Conservation (phyloP, 192 early-diverging fungal species). For the Coemansia nantahalensis region DNA sequence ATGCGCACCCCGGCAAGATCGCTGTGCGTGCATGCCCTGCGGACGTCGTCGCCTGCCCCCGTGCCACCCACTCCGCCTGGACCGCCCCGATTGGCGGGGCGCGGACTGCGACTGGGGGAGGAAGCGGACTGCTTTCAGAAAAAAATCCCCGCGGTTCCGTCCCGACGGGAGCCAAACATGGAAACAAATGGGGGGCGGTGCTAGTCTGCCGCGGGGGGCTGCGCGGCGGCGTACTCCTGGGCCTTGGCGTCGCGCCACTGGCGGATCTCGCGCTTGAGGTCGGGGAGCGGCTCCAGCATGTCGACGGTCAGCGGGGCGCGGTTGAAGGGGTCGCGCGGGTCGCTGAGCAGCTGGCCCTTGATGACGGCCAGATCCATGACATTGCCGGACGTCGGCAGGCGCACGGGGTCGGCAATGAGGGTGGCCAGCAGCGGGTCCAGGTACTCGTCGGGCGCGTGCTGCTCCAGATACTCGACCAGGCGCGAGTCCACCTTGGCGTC, state of each 20-base stretch:
- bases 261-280: conserved; percentile 42
- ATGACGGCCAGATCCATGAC: conserved; percentile 90
- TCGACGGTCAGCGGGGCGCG: conserved; percentile 82
- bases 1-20: no score
- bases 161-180: no score
- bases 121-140: no score
- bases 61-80: no score
- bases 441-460: conserved; percentile 87
- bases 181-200: neutral
- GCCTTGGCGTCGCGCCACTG: conserved; percentile 41
- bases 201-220: neutral
- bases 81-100: no score
- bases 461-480: conserved; percentile 75
- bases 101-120: no score
- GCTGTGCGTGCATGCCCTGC: no score
- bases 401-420: conserved; percentile 93
- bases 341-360: conserved; percentile 81
- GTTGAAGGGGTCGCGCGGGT: conserved; percentile 92
- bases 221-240: conserved; percentile 9
- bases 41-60: no score
- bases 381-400: conserved; percentile 75
- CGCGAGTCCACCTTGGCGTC: conserved; percentile 58
- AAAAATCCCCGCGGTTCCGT: no score
- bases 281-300: conserved; percentile 78
- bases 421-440: conserved; percentile 82